Base-by-base conservation (phyloP, 352 stramenopile species). In the Globisporangium middletonii region DNA sequence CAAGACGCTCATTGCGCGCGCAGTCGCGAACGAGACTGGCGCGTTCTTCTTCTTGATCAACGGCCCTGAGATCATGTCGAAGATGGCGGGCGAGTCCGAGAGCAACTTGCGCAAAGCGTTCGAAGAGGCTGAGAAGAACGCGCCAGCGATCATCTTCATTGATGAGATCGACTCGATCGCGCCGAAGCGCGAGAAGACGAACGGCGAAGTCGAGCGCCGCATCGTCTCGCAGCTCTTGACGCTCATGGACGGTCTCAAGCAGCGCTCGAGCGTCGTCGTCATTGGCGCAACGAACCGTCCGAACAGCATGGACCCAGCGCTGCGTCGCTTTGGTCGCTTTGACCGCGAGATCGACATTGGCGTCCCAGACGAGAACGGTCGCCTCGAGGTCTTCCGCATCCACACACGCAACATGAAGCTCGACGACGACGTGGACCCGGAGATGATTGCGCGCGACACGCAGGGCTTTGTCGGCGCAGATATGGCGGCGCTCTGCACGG, bases 11-110 rank as follows among this genome's bases (percentile, higher is more conserved):
- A 99, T 99, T 72, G 97, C 97, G 28, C 88, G 95, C 57, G 97
- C 97, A 26, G 95, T 99, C 7, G 97, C 97, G 2, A 99, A 99
- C 72, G 98, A 99, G 71, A 99, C 97, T 9, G 97, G 97, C 45
- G 97, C 97, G 1, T 99, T 99, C 75, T 99, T 99, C 81, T 99
- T 99, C 73, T 67, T 99, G 35, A 99, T 99, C 73, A 99, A 99
- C 72, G 97, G 96, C n/a, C 97, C 97, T 0, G 97, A 99, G 69
- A 99, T 99, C 79, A 99, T 99, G 97, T 98, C 86, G 38, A 99
- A 99, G 74, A 97, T 97, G 91, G 88, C 90, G 2, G 93, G 93
- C 50, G 93, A 98, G 66, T 95, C 79, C 0, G 91, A 98, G 65
- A 91, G 71, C 57, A 97, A 97, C 72, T 53, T 97, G 54, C 86